Percentiles rank a stretch among this genome's conserved stretches.
Conservation (phyloP, 1,284 basidiomycete genomes). For the Cerioporus squamosus region DNA sequence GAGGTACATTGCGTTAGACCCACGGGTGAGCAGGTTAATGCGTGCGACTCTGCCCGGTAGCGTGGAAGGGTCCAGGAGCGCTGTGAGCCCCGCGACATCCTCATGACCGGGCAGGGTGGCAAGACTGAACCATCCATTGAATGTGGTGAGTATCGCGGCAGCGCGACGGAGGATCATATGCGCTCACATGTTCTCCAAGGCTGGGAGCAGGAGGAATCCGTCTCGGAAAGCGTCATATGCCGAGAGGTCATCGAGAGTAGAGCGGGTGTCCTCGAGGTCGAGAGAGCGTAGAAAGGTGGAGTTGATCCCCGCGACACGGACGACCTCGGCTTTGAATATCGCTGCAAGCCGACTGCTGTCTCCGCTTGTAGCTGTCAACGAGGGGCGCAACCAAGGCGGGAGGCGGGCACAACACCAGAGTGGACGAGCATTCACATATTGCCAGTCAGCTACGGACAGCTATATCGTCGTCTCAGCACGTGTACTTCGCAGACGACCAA, state of each 20-base stretch:
- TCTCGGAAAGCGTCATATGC: conserved; percentile 40
- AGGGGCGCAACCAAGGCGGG: conserved; percentile 36
- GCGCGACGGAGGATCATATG: background rate
- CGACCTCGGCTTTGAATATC: conserved; percentile 32
- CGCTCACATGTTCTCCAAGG: conserved; percentile 40
- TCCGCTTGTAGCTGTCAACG: conserved; percentile 27
- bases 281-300: conserved; percentile 33
- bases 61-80: conserved; percentile 37
- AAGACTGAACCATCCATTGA: conserved; percentile 19
- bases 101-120: conserved; percentile 40
- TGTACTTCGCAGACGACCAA: background rate
- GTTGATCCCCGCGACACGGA: conserved; percentile 28
- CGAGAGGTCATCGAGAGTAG: conserved; percentile 37
- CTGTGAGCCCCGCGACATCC: conserved; percentile 33
- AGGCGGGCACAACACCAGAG: conserved; percentile 39
- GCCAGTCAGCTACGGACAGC: conserved; percentile 35
- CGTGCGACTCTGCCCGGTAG: conserved; percentile 35
- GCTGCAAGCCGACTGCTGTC: conserved; percentile 22
- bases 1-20: conserved; percentile 34
- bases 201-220: conserved; percentile 38
- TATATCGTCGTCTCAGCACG: background rate
- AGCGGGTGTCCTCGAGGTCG: conserved; percentile 33
- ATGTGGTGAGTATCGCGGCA: conserved; percentile 4
- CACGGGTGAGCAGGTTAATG: conserved; percentile 37
- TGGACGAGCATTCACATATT: conserved; percentile 32